Conservation (phyloP, 1,139 yeast species). For the Blastobotrys serpentis region DNA sequence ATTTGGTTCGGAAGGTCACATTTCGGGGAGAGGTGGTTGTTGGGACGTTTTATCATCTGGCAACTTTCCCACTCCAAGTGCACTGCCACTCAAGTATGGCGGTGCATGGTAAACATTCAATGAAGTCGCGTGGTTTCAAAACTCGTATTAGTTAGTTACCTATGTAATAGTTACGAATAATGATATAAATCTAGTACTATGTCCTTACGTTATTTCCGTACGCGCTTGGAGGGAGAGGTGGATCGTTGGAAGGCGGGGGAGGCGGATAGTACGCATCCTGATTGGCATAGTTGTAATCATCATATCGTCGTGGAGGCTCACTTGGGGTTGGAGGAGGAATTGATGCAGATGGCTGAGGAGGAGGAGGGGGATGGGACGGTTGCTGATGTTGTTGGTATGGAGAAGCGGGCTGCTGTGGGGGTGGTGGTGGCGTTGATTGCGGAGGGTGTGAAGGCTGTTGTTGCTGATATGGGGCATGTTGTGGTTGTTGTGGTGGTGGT, state of each 20-base stretch:
- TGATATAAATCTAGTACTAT: too few relatives aligned
- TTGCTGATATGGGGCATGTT: slow-evolving; percentile 9
- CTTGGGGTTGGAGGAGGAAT: slow-evolving; percentile 12
- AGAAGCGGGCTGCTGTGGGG: not conserved
- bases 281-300: slow-evolving; percentile 13
- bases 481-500: slow-evolving; percentile 12
- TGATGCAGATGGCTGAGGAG: slow-evolving; percentile 11
- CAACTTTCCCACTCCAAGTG: not conserved
- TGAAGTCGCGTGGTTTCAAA: too few relatives aligned
- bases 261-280: slow-evolving; percentile 1
- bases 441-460: slow-evolving; percentile 11
- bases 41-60: not conserved
- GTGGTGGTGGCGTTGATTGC: slow-evolving; percentile 2
- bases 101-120: not conserved
- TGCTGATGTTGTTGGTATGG: slow-evolving; percentile 9
- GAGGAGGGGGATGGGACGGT: slow-evolving; percentile 11
- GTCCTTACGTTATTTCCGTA: slow-evolving; percentile 5
- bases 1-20: not conserved
- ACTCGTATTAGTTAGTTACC: too few relatives aligned
- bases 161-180: too few relatives aligned
- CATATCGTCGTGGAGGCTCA: slow-evolving; percentile 16
- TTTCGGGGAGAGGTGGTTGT: not conserved
- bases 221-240: slow-evolving; percentile 12
- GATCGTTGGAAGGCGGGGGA: not conserved
- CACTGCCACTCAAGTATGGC: not conserved